Evolutionary conservation across 495 filamentous ascomycete genomes (phyloP), one percentile per base, ranked within the genome.

Genomic region (Neohortaea acidophila): DNA sequence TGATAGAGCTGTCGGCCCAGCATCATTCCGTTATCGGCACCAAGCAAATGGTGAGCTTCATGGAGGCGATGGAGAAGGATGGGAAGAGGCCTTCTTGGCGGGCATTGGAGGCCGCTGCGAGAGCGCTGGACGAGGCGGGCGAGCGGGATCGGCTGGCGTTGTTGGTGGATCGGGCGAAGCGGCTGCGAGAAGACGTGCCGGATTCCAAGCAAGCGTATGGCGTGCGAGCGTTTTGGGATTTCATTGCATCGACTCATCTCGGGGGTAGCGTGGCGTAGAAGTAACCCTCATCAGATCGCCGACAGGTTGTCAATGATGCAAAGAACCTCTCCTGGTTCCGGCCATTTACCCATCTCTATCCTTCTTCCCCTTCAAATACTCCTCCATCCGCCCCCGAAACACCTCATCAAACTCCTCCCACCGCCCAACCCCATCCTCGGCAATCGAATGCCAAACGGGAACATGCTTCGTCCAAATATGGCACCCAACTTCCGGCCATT

Each of bases 1-100:
- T 81, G 23, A 64, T 81, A 32, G 65, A 68, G 36, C 77, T 75
- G 5, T 84, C 79, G 48, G 45, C 71, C 9, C 38, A 50, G 25
- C 17, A 50, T 23, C 38, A 43, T 19, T 60, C 68, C 8, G 34
- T 51, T 13, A 49, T 46, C 4, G 70, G 70, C 24, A 57, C 63
- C 0, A 50, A 55, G 9, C 60, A 59, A 25, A 71, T 75, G 40
- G 59, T 77, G 41, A 46, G 52, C 6, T 51, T 74, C 2, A 63
- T 75, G 33, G 47, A 60, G 21, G 47, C 54, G n/a, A 53, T 73
- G 33, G 52, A 60, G 5, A 48, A 38, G 3, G 38, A 58, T 21
- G 62, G 66, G 13, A 50, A 57, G 51, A 48, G 22, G 30, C 69
- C 53, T 31, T 58, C 49, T 36, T 80, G 50, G 56, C 33, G 21